Base-by-base conservation (phyloP, 108 stramenopile species). In the Parietichytrium sp. region DNA sequence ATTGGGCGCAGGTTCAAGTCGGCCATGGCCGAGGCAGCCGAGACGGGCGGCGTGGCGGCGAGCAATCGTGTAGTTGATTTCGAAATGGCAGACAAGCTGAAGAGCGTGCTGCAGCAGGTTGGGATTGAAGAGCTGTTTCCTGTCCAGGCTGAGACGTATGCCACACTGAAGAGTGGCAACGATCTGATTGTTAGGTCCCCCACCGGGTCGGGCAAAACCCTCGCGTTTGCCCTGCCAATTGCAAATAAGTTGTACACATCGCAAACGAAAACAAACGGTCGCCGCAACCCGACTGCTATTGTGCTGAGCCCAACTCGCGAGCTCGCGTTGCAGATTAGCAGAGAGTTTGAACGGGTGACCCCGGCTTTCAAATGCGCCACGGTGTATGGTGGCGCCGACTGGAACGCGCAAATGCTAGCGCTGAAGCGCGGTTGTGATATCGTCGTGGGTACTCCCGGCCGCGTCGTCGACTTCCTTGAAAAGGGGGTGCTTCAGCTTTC, bases 301-400 rank as follows among this genome's bases (percentile, higher is more conserved):
- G 91, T 97, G 33, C 90, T 99, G 79, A 97, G 96, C 79, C 99
- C 99, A 13, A 99, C 99, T 4, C 89, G 99, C 48, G 99, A 99
- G 83, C 92, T 99, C 78, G 99, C 99, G 4, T 93, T 93, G 80
- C 98, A 99, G 90, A 97, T 99, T 23, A 90, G 92, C 45, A 90
- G 92, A 13, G 98, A 98, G 78, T 89, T 89, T 48, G 88, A 86
- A 33, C 10, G 72, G 31, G 2, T 80, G 4, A n/a, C 25, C 31
- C 94, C 93, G 27, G 80, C 93, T 48, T 88, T 97, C 23, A 88
- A 78, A 72, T 85, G 91, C 29, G 85, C 89, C 25, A 91, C 93
- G 48, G 96, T 99, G 80, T 97, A 98, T 87, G 99, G 99, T 6
- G 98, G 99, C 42, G 95, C 97, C 3, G 92, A 94, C 25, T 97